Percentiles rank a stretch among this genome's conserved stretches.
Evolutionary conservation across 257 asterid species (phyloP).

Genomic region (Petunia axillaris): DNA sequence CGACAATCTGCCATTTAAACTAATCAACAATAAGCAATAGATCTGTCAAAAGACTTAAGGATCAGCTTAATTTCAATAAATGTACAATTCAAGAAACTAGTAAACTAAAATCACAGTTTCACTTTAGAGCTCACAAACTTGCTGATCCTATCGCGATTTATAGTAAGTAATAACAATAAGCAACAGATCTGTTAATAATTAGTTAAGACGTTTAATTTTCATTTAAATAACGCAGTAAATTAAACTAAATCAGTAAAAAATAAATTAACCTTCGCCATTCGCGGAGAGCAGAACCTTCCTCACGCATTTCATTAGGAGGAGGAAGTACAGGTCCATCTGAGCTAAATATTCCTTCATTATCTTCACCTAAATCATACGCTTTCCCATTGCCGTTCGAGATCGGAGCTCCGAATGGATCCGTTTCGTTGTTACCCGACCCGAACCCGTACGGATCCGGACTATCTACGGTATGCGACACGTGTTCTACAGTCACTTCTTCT

Average conservation of each 20-base stretch:
- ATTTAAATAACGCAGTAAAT: not conserved
- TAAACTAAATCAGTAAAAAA: not conserved
- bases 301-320: constrained; percentile 82
- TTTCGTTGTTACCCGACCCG: constrained; percentile 46
- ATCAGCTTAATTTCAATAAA: no score
- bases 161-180: no score
- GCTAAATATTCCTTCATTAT: constrained; percentile 71
- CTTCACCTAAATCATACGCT: constrained; percentile 53
- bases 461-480: constrained; percentile 45
- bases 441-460: constrained; percentile 80
- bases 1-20: not conserved
- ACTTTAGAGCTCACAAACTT: no score
- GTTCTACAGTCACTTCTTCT: constrained; percentile 68
- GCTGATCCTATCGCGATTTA: no score
- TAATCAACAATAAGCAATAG: not conserved
- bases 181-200: not conserved
- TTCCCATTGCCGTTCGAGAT: constrained; percentile 72
- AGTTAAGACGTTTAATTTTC: not conserved
- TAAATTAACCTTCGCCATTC: constrained; percentile 78
- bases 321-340: constrained; percentile 87
- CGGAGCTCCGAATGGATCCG: constrained; percentile 55
- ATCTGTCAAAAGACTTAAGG: no score
- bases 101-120: no score
- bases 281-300: constrained; percentile 81
- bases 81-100: no score